Evolutionary conservation across 345 rosid species (phyloP), one percentile per base, ranked within the genome.

Genomic region (Draba incana): DNA sequence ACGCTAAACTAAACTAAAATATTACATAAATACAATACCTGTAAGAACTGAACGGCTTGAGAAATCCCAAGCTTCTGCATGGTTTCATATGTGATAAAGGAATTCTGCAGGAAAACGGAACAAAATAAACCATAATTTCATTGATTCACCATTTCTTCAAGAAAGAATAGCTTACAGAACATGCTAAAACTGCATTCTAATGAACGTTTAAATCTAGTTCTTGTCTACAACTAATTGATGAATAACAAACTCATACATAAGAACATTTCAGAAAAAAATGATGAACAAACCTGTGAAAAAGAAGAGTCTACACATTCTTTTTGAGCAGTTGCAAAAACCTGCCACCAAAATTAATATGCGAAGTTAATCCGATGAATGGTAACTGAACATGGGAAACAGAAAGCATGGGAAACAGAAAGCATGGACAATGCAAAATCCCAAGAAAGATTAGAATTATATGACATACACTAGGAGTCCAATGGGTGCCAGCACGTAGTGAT

Each of bases 391-490:
- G 65, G 31, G 57, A 62, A 56, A 61, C 55, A 75, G 61, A 5
- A 68, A 62, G 60, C 15, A 62, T 14, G 38, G 45, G 57, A 62
- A 56, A 61, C 55, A 75, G 61, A 5, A 68, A 62, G 60, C 15
- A 62, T 14, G 38, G 45, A 39, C 58, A 61, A 52, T 54, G 27
- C 24, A 70, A 33, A 71, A 64, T 44, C 33, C 56, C 4, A 53
- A 71, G 37, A 41, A 46, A 39, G 6, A 35, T 9, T 5, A 75
- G 51, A 67, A 57, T 60, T 30, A 56, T 23, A 51, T 55, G 60
- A 81, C 97, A 66, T 87, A 94, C 99, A 74, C 76, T 81, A 53
- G 99, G 97, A 44, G 94, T 94, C 99, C 97, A 94, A 68, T 90
- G 92, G 66, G 89, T 84, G 72, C 97, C 99, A 37, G 99, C 97